Conservation (phyloP, 352 stramenopile genomes). For the Blastocystis sp. region DNA sequence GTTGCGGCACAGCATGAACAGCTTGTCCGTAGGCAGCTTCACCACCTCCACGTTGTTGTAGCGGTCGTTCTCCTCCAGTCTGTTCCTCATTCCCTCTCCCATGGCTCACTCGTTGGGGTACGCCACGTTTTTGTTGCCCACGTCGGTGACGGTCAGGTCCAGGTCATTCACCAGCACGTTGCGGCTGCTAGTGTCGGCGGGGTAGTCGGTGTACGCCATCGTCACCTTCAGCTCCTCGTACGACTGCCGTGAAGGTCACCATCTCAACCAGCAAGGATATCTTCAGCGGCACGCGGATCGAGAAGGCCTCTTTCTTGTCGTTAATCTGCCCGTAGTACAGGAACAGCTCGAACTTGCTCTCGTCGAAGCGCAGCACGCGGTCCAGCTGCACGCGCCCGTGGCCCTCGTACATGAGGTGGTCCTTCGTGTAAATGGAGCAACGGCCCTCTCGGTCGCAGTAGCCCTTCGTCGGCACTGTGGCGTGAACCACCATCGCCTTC, state of each 20-base stretch:
- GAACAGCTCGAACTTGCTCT: conserved; percentile 58
- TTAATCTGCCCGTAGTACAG: conserved; percentile 62
- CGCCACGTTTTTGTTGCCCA: not conserved
- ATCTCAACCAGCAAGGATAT: not conserved
- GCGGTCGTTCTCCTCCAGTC: not conserved
- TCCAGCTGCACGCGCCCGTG: conserved; percentile 29
- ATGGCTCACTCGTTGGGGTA: conserved; percentile 14
- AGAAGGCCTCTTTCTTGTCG: conserved; percentile 3
- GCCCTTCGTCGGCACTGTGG: not conserved
- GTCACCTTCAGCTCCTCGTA: conserved; percentile 3
- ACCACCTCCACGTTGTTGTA: conserved; percentile 1
- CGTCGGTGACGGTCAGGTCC: conserved; percentile 1
- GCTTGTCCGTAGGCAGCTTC: not conserved
- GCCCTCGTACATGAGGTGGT: conserved; percentile 17
- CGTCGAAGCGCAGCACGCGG: conserved; percentile 28
- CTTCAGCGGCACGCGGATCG: not conserved
- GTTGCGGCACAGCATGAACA: not conserved
- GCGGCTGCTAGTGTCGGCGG: not conserved
- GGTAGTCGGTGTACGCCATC: conserved; percentile 34
- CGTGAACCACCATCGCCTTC: conserved; percentile 40
- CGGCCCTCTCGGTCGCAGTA: not conserved
- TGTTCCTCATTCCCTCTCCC: not conserved
- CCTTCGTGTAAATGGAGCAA: not conserved
- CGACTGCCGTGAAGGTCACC: not conserved
- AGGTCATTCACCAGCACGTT: conserved; percentile 28